Conservation (phyloP, 208 protist genomes). For the Acanthamoeba healyi region DNA sequence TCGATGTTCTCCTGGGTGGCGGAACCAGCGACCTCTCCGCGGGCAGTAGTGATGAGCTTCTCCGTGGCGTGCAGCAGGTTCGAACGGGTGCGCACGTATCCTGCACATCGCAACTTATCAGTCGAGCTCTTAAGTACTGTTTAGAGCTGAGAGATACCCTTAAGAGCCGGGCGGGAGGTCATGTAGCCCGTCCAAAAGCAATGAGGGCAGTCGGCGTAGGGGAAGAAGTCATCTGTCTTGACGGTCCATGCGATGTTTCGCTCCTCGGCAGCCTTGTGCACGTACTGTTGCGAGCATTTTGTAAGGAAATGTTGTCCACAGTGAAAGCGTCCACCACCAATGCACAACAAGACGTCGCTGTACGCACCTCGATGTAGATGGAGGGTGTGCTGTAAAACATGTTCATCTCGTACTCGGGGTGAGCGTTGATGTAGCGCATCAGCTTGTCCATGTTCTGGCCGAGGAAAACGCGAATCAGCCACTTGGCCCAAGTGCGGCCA, state of each 20-base stretch:
- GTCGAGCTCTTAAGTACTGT: no score
- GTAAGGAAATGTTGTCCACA: no score
- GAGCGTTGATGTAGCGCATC: conserved; percentile 72
- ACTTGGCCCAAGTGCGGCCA: no score
- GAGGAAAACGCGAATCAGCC: no score
- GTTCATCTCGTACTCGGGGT: conserved; percentile 60
- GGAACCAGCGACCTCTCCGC: neutral
- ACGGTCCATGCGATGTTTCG: conserved; percentile 30
- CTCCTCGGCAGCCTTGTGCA: conserved; percentile 41
- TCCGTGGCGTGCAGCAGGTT: conserved; percentile 56
- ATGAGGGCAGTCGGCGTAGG: conserved; percentile 84
- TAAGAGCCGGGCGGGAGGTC: conserved; percentile 67
- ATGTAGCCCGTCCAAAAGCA: conserved; percentile 78
- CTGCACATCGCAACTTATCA: no score
- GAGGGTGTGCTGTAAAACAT: conserved; percentile 72
- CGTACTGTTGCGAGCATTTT: neutral
- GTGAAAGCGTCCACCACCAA: no score
- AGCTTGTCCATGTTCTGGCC: conserved; percentile 79
- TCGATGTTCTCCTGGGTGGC: neutral
- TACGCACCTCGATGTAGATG: conserved; percentile 78
- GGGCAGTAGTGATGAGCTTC: conserved; percentile 12
- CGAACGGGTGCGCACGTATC: conserved; percentile 32
- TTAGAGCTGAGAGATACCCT: no score
- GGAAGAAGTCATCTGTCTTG: conserved; percentile 86
- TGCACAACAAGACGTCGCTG: neutral